A percentile compares a stretch with the other conserved stretches of the same genome.
These are phyloP conservation scores for Colletotrichum ledebouriae DNA, from an alignment of 2,329 filamentous ascomycete genomes.

Conservation along the genomic window DNA sequence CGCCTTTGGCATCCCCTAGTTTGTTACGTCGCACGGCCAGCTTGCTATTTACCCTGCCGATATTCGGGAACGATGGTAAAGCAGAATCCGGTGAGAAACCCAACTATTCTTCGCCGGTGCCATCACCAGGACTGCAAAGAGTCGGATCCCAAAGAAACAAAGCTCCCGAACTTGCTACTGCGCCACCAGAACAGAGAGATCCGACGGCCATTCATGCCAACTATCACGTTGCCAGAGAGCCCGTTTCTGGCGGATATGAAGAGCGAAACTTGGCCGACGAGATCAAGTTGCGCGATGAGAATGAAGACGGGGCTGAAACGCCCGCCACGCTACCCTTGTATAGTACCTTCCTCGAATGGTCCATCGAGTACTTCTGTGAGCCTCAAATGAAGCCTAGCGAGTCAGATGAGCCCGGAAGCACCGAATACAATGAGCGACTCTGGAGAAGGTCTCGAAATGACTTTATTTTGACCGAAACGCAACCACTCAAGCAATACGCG, in stretches of 20 bases:
- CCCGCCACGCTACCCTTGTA: slow-evolving; percentile 78
- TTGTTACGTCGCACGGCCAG: slow-evolving; percentile 75
- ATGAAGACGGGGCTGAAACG: too few relatives aligned
- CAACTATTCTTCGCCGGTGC: slow-evolving; percentile 41
- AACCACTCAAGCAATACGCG: slow-evolving; percentile 91
- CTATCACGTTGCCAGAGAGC: slow-evolving; percentile 82
- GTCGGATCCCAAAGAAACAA: slow-evolving; percentile 56
- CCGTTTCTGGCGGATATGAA: slow-evolving; percentile 82
- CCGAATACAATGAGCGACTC: slow-evolving; percentile 94
- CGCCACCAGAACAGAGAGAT: slow-evolving; percentile 82
- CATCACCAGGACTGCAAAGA: slow-evolving; percentile 53
- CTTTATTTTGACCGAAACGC: slow-evolving; percentile 89
- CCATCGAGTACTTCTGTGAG: slow-evolving; percentile 96
- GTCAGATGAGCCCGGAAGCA: slow-evolving; percentile 94
- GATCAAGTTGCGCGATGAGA: slow-evolving; percentile 15
- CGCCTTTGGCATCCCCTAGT: slow-evolving; percentile 68
- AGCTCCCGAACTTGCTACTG: slow-evolving; percentile 57
- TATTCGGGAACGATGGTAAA: slow-evolving; percentile 65
- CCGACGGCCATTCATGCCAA: slow-evolving; percentile 73
- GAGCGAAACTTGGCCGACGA: slow-evolving; percentile 68
- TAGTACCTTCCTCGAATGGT: slow-evolving; percentile 94
- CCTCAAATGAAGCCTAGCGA: slow-evolving; percentile 98
- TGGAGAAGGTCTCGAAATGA: slow-evolving; percentile 96
- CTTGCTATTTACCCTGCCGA: slow-evolving; percentile 69
- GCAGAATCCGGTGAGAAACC: slow-evolving; percentile 42